Percentiles rank a stretch among this genome's conserved stretches.
These are phyloP conservation scores for Limnanthes douglasii DNA, from an alignment of 345 rosid genomes.

Conservation along the genomic window DNA sequence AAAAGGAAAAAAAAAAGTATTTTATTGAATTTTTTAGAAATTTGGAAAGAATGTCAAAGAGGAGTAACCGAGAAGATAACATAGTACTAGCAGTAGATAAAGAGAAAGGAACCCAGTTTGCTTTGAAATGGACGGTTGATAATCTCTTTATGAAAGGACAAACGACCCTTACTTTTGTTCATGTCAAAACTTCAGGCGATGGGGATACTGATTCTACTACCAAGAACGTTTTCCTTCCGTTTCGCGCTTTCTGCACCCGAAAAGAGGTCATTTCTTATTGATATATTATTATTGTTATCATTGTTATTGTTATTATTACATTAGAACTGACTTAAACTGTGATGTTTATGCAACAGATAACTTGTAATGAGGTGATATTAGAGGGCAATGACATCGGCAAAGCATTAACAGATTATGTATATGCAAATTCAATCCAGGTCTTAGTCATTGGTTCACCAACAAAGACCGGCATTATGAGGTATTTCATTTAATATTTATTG, in stretches of 20 bases:
- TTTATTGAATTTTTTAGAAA: too few relatives aligned
- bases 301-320: neutral
- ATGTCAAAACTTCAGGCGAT: slow-evolving; percentile 28
- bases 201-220: slow-evolving; percentile 12
- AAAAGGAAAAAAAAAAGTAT: too few relatives aligned
- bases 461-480: slow-evolving; percentile 51
- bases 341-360: slow-evolving; percentile 27
- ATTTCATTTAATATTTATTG: slow-evolving; percentile 2
- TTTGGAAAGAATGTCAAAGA: neutral
- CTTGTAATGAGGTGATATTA: slow-evolving; percentile 34
- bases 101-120: slow-evolving; percentile 65
- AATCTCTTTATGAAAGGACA: slow-evolving; percentile 44
- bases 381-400: slow-evolving; percentile 40
- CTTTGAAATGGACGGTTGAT: slow-evolving; percentile 72
- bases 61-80: slow-evolving; percentile 11
- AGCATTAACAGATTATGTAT: slow-evolving; percentile 38
- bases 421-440: slow-evolving; percentile 14
- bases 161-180: slow-evolving; percentile 42
- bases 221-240: slow-evolving; percentile 59
- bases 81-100: slow-evolving; percentile 60
- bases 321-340: neutral
- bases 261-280: slow-evolving; percentile 36
- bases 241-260: slow-evolving; percentile 69
- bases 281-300: too few relatives aligned
- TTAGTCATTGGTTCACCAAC: slow-evolving; percentile 51